phyloP scores from a whole-genome alignment of 2,329 filamentous ascomycete genomes.

The Verticillium isaacii region DNA sequence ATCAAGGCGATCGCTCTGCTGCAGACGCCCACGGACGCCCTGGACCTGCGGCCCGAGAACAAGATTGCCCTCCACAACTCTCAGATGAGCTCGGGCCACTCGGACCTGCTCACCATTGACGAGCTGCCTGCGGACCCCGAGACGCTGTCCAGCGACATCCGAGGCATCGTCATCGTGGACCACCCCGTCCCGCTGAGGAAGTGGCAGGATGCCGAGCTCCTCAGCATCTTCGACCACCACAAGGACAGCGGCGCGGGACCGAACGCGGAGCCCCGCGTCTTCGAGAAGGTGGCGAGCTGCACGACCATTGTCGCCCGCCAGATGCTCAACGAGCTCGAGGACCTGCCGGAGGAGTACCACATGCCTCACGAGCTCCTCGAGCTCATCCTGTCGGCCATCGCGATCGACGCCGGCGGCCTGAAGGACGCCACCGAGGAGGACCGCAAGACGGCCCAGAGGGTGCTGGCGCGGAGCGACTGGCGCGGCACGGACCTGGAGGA shows the following conservation, averaged over 20 bases:
- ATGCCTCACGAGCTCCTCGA: slow-evolving; percentile 43
- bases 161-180: slow-evolving; percentile 40
- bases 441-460: slow-evolving; percentile 27
- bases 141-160: slow-evolving; percentile 33
- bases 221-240: slow-evolving; percentile 42
- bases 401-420: slow-evolving; percentile 39
- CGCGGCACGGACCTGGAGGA: slow-evolving; percentile 27
- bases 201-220: slow-evolving; percentile 35
- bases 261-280: slow-evolving; percentile 35
- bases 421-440: slow-evolving; percentile 32
- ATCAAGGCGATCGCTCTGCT: slow-evolving; percentile 40
- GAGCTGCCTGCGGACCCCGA: slow-evolving; percentile 41
- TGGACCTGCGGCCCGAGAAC: slow-evolving; percentile 43
- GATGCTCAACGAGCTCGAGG: slow-evolving; percentile 39
- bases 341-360: slow-evolving; percentile 37
- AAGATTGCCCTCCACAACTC: slow-evolving; percentile 37
- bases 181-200: slow-evolving; percentile 35
- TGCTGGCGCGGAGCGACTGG: slow-evolving; percentile 37
- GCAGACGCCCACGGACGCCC: slow-evolving; percentile 37
- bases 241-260: slow-evolving; percentile 33
- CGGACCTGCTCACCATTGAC: slow-evolving; percentile 39
- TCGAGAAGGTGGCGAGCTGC: slow-evolving; percentile 37
- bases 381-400: slow-evolving; percentile 38
- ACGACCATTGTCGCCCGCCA: slow-evolving; percentile 39
- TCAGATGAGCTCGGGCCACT: slow-evolving; percentile 38